Evolutionary conservation across 345 rosid species (phyloP).

Genomic region (Cardamine occulta): DNA sequence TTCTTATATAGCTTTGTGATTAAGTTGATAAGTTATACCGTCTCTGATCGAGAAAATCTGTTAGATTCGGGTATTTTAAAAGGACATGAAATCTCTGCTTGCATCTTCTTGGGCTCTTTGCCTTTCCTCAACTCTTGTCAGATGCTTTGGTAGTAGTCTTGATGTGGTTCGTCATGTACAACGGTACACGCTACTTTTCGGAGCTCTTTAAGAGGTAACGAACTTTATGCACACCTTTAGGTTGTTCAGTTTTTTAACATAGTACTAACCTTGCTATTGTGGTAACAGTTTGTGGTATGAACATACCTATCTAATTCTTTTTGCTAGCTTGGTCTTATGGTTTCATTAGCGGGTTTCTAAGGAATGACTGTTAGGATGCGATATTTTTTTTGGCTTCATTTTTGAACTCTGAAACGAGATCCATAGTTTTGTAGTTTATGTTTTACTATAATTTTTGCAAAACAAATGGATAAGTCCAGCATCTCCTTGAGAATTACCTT

Average conservation of each 20-base stretch:
- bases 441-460: neutral
- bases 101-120: constrained; percentile 18
- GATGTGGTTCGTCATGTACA: constrained; percentile 86
- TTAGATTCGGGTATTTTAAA: neutral
- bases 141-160: constrained; percentile 81
- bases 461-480: neutral
- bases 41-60: neutral
- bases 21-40: neutral
- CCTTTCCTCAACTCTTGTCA: constrained; percentile 55
- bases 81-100: constrained; percentile 12
- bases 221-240: constrained; percentile 12
- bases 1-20: neutral
- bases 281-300: neutral
- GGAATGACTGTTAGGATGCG: constrained; percentile 14
- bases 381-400: constrained; percentile 13
- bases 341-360: neutral
- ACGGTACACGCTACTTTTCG: constrained; percentile 63
- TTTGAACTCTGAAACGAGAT: neutral
- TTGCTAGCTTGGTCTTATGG: constrained; percentile 1
- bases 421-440: neutral
- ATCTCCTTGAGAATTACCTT: neutral
- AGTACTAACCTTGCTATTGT: neutral
- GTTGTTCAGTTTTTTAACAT: neutral
- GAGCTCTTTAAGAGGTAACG: constrained; percentile 67
- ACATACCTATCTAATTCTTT: neutral